A percentile compares a stretch with the other conserved stretches of the same genome.
Evolutionary conservation across 2,329 filamentous ascomycete species (phyloP).

Genomic region (Juglanconis oblonga): DNA sequence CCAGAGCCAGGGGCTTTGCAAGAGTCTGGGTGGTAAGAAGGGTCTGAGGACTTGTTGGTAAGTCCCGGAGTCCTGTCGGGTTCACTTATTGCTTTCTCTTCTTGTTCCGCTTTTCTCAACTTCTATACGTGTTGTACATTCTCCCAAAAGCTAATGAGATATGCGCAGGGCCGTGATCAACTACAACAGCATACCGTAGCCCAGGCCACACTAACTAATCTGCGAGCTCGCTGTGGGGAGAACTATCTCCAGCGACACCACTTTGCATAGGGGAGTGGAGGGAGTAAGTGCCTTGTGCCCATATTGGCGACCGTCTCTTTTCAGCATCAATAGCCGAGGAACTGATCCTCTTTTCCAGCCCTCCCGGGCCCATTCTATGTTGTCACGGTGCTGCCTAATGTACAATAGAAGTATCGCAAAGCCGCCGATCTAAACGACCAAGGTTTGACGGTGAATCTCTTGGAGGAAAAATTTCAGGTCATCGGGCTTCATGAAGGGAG

Average conservation of each 20-base stretch:
- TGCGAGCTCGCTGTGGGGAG: background rate
- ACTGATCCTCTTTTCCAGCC: background rate
- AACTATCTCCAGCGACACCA: background rate
- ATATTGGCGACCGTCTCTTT: background rate
- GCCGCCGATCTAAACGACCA: slow-evolving; percentile 26
- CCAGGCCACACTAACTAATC: slow-evolving; percentile 14
- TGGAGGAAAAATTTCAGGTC: slow-evolving; percentile 91
- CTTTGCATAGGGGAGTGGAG: background rate
- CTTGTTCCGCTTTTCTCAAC: background rate
- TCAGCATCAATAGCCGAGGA: background rate
- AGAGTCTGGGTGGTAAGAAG: slow-evolving; percentile 54
- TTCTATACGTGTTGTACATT: background rate
- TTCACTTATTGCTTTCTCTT: no score
- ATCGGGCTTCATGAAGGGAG: slow-evolving; percentile 90
- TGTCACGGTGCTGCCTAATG: background rate
- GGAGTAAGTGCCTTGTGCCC: background rate
- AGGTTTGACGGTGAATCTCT: slow-evolving; percentile 75
- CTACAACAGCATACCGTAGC: slow-evolving; percentile 20
- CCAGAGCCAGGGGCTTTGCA: slow-evolving; percentile 61
- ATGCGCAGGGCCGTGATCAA: slow-evolving; percentile 21
- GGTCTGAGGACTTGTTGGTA: slow-evolving; percentile 60
- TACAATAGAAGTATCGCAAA: slow-evolving; percentile 1
- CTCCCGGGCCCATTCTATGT: no score
- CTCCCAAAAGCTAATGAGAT: background rate
- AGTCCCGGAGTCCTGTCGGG: slow-evolving; percentile 22